Base-by-base conservation (phyloP, 2,329 filamentous ascomycete genomes). In the Talaromyces sp. region DNA sequence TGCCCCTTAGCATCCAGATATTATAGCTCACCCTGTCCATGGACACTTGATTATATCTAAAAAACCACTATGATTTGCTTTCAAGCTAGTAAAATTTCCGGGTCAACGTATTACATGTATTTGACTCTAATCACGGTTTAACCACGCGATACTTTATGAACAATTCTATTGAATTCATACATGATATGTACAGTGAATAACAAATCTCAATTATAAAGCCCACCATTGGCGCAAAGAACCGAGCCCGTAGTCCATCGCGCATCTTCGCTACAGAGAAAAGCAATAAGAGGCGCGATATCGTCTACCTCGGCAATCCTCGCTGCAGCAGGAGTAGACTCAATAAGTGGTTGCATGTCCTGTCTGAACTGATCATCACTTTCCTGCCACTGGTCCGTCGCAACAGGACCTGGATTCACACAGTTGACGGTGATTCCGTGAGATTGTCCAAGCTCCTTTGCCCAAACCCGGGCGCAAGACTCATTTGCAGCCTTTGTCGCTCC, bases 401-500 rank as follows among this genome's bases (percentile, higher is more conserved):
- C 82, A 5, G 83, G 83, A 0, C 84, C 84, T 3, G 84, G 84
- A 72, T 85, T 85, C 64, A 86, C 75, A 56, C 82, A 79, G 69
- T 86, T 86, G 64, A 85, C 83, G 9, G 84, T 86, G 53, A 79
- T 78, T 0, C 65, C 67, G 3, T 72, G 65, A 60, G 78, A 75
- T 69, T 81, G 79, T 40, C 79, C 75, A 40, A 86, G 77, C 76
- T 86, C 84, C 61, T 83, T 80, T 16, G 83, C 79, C 83, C 84
- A 86, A 3, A 82, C 83, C 59, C 84, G 79, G 56, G 83, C 85
- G 82, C 86, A 84, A 66, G 82, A 83, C 69, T 86, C 84, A 34
- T 85, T 68, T 0, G 84, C 84, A 5, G 83, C 83, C 73, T 87
- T 87, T 70, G 79, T 82, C 28, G 83, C 82, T 57, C 81, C 83